Evolutionary conservation across 2,329 filamentous ascomycete species (phyloP), one percentile per base, ranked within the genome.

Genomic region (Diaporthe sp.): DNA sequence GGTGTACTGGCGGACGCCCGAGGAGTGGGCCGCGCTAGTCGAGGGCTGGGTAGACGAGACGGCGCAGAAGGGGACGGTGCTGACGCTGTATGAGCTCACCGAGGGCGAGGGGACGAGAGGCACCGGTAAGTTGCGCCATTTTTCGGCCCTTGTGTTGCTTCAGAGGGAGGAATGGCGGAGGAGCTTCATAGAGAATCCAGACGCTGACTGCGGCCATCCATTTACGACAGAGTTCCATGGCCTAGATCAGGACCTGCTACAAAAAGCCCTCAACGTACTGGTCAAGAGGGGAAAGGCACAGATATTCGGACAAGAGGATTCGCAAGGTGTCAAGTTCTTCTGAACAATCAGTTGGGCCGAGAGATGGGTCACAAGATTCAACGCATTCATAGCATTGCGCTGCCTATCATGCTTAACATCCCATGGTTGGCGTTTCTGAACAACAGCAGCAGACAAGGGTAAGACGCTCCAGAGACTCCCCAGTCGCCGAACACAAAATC

Each of bases 321-420:
- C 94, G 76, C 92, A 94, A 81, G 97, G 97, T 80, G 95, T 98
- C 78, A 99, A 99, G 87, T 98, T 99, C 87, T 98, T 98, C 83
- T 98, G 87, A 92, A 65, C 31, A 31, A 55, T 57, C 55, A 42
- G n/a, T 8, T 58, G 9, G 49, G n/a, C 46, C 71, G 22, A n/a
- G 58, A n/a, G 37, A 19, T 22, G 25, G 17, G 19, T 57, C 12
- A 58, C 53, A 59, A 46, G 28, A 53, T 46, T 25, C 71, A 31
- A 67, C 65, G 15, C 51, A 39, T 59, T 28, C 39, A 44, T 7
- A n/a, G 49, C 49, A 42, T 70, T 59, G 34, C 39, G 46, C 25
- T 62, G 25, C 62, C 61, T 42, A 55, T 39, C 28, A 31, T 28
- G 46, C 34, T 8, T 25, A 55, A 31, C 28, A 42, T 39, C 28